Evolutionary conservation across 2,329 filamentous ascomycete species (phyloP), one percentile per base, ranked within the genome.

Genomic region (Ophiostoma australiae): DNA sequence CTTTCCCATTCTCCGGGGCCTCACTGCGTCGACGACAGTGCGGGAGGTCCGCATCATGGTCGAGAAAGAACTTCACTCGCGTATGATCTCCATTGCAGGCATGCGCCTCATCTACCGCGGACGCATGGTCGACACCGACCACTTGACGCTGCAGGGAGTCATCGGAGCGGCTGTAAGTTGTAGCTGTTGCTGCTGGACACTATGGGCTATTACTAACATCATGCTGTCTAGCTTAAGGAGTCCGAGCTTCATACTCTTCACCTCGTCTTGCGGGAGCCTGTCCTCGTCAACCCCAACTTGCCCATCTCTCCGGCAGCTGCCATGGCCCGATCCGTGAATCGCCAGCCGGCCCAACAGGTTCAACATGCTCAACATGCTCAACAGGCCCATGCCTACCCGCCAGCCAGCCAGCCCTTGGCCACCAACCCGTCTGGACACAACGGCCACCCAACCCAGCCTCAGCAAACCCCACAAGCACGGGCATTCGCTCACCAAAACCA

Each of bases 41-140:
- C 71, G 71, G 4, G 70, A 72, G 67, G 37, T 74, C 23, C 71
- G 70, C 48, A 17, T 20, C 11, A 67, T 67, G n/a, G 70, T 73
- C 27, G 72, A 67, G 17, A 48, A 31, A 1, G 67, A 74, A 31
- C 39, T 75, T 7, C 33, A 68, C 0, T 20, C 41, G 4, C 72
- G 73, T 2, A 66, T 52, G 11, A 71, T 65, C 44, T 71, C 71
- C 15, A 7, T 55, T 20, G 15, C 23, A 13, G 73, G 72, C 37
- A 68, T 75, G 65, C 73, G 74, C 0, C 35, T 75, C 31, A 75
- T 75, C n/a, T 73, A 74, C 67, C 71, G 71, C 0, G 74, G 74
- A 17, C 73, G 73, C 1, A 68, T 75, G 23, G 20, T 75, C 11
- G 72, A 73, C 7, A 35, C 11, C 1, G 71, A 73, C 31, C 58